Conservation (phyloP, 1,284 basidiomycete species). For the Singerocomus rubriflavus region DNA sequence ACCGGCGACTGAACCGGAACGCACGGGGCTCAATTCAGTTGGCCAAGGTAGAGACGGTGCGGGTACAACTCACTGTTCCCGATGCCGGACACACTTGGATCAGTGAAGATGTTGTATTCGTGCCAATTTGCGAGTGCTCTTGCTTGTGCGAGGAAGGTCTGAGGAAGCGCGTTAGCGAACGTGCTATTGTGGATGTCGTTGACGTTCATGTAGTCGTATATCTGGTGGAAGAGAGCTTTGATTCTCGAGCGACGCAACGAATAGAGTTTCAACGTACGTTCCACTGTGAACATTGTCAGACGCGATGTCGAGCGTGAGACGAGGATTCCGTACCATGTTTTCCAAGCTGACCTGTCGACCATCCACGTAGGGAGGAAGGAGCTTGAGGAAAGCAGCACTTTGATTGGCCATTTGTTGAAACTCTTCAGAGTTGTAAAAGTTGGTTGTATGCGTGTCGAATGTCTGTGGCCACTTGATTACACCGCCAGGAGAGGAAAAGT, state of each 20-base stretch:
- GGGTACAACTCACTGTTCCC: slow-evolving; percentile 58
- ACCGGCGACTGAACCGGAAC: slow-evolving; percentile 55
- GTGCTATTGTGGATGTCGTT: slow-evolving; percentile 66
- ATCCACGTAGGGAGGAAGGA: slow-evolving; percentile 55
- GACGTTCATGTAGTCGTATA: slow-evolving; percentile 77
- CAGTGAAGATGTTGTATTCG: slow-evolving; percentile 71
- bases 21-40: slow-evolving; percentile 6
- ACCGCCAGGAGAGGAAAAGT: not conserved
- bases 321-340: slow-evolving; percentile 54
- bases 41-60: not conserved
- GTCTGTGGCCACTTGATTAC: slow-evolving; percentile 35
- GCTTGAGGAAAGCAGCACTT: slow-evolving; percentile 53
- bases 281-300: slow-evolving; percentile 41
- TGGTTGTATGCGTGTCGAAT: slow-evolving; percentile 48
- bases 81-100: slow-evolving; percentile 51
- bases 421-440: slow-evolving; percentile 49
- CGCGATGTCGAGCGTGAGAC: not conserved
- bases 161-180: slow-evolving; percentile 52
- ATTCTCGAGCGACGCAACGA: not conserved
- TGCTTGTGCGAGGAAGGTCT: slow-evolving; percentile 56
- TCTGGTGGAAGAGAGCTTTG: slow-evolving; percentile 33
- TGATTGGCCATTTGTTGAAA: slow-evolving; percentile 53
- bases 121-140: slow-evolving; percentile 72
- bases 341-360: slow-evolving; percentile 53
- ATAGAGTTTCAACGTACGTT: slow-evolving; percentile 46